phyloP scores from a whole-genome alignment of 1,284 basidiomycete species.

The Ceraceosorus bombacis region DNA sequence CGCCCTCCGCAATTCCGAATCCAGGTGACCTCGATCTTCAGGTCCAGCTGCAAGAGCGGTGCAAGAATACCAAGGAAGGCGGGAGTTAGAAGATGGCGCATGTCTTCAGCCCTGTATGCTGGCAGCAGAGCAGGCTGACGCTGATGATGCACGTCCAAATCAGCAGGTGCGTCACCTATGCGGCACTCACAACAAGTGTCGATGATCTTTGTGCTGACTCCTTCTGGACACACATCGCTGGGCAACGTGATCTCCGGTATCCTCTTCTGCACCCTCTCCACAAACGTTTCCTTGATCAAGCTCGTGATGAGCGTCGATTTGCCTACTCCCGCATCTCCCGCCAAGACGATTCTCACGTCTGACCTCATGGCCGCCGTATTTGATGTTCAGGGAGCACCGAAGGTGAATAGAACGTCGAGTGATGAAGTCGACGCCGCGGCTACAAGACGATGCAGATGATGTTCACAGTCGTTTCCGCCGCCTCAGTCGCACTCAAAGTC shows the following conservation, averaged over 20 bases:
- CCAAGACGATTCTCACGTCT: slow-evolving; percentile 84
- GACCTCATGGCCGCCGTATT: slow-evolving; percentile 58
- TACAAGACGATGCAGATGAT: too few relatives aligned
- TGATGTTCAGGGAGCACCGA: too few relatives aligned
- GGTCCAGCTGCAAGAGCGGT: slow-evolving; percentile 74
- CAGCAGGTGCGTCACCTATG: too few relatives aligned
- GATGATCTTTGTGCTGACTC: slow-evolving; percentile 45
- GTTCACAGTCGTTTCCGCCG: too few relatives aligned
- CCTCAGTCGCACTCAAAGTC: too few relatives aligned
- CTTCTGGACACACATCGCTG: slow-evolving; percentile 43
- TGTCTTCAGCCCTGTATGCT: too few relatives aligned
- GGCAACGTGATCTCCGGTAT: slow-evolving; percentile 45
- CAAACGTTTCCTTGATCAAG: slow-evolving; percentile 75
- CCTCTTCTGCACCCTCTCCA: slow-evolving; percentile 64
- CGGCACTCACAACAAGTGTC: slow-evolving; percentile 28
- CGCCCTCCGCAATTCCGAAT: slow-evolving; percentile 88
- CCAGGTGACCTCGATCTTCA: slow-evolving; percentile 75
- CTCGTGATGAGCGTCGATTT: slow-evolving; percentile 44
- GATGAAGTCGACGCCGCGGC: too few relatives aligned
- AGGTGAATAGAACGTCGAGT: too few relatives aligned
- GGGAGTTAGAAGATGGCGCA: too few relatives aligned
- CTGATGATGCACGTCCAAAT: too few relatives aligned
- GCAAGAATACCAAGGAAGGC: too few relatives aligned
- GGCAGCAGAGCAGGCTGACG: too few relatives aligned
- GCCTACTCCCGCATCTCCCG: slow-evolving; percentile 70